Evolutionary conservation across 2,329 filamentous ascomycete genomes (phyloP), one percentile per base, ranked within the genome.

Genomic region (Coniochaeta ligniaria): DNA sequence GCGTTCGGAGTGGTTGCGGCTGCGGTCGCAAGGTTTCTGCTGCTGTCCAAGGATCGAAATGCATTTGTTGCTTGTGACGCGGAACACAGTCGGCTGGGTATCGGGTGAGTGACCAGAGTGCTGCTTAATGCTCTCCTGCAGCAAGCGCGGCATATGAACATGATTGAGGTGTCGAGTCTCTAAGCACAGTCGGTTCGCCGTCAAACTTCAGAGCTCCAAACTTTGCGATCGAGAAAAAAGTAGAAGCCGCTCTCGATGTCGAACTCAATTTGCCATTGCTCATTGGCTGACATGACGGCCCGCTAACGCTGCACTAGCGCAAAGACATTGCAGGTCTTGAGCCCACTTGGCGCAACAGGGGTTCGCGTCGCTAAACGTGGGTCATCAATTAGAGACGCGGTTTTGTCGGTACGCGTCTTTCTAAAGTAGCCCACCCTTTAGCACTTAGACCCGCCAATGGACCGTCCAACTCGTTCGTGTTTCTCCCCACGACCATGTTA

Each of bases 131-230:
- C 66, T 61, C 65, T 71, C 58, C 67, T 69, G 20, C 71, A 66
- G 58, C 76, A 79, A 45, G 71, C 68, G 63, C 70, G 68, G 61
- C 76, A 78, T 58, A 74, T 67, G 60, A 73, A 74, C 76, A 79
- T 79, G 61, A 47, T 61, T 58, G 12, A 6, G 31, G 31, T 57
- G 31, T 28, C 24, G 24, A 31, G 17, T 41, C 38, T 24, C 43
- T 47, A 8, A 17, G 12, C 26, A 52, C 47, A 31, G 24, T 52
- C 22, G 16, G 3, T 52, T 3, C 22, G 26, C 16, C 11, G 47
- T 28, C n/a, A 33, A 45, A n/a, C 16, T 16, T 45, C 28, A 11
- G 26, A 28, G 50, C 26, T 20, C 31, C 11, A 52, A 28, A 38
- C 47, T 31, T 24, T 52, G n/a, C 14, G 7, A 35, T 59, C n/a